Percentiles rank a stretch among this genome's conserved stretches.
phyloP scores from a whole-genome alignment of 257 asterid genomes.

The Echium plantagineum region DNA sequence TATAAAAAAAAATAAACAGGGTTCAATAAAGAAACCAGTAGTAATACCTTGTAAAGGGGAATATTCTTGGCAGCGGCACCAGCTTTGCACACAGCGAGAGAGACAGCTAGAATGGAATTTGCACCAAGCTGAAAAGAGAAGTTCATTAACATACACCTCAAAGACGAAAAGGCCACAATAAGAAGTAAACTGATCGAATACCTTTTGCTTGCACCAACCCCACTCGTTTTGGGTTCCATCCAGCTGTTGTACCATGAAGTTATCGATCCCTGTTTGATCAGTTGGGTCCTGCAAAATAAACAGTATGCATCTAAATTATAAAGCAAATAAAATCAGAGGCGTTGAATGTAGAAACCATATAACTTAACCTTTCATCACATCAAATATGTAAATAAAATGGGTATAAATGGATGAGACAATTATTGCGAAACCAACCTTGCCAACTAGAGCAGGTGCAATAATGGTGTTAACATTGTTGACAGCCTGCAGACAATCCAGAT shows the following conservation, averaged over 20 bases:
- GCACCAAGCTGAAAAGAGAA: constrained; percentile 73
- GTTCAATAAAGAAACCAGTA: not conserved
- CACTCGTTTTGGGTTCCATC: constrained; percentile 97
- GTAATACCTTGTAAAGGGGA: constrained; percentile 77
- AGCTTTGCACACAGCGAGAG: constrained; percentile 94
- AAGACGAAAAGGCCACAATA: not conserved
- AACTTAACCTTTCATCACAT: not conserved
- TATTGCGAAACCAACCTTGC: constrained; percentile 56
- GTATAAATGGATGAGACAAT: not conserved
- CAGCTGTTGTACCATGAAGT: constrained; percentile 88
- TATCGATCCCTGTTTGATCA: constrained; percentile 75
- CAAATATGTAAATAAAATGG: not conserved
- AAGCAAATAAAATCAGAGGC: not conserved
- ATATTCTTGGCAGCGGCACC: constrained; percentile 68
- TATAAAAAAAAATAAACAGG: not conserved
- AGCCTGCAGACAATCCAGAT: constrained; percentile 34
- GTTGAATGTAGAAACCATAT: not conserved
- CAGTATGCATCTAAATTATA: not conserved
- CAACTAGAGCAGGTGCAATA: constrained; percentile 86
- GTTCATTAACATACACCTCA: not conserved
- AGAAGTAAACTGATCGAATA: constrained; percentile 11
- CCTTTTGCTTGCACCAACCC: constrained; percentile 99
- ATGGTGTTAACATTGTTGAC: constrained; percentile 76
- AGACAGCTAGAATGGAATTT: constrained; percentile 89
- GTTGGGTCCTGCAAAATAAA: constrained; percentile 53